Evolutionary conservation across 805 yeast species (phyloP), one percentile per base, ranked within the genome.

Genomic region (Candida silvicultrix): DNA sequence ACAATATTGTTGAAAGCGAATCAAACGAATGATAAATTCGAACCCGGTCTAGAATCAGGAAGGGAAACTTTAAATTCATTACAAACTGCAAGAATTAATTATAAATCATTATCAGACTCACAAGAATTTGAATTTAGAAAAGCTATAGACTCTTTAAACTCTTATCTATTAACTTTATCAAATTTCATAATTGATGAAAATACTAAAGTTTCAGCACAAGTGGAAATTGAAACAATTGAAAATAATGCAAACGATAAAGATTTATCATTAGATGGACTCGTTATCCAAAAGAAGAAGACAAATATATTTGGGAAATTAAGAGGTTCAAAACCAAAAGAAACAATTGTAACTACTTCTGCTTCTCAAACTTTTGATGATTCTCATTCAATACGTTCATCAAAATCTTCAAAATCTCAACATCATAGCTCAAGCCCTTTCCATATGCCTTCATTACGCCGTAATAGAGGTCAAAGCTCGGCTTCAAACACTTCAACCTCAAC

Each of bases 191-290:
- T 73, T 40, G 81, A 83, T 50, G 99, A 94, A 60, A 81, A 87
- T 4, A 65, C 66, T 28, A 77, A 95, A 49, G 83, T 94, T 20
- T 72, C 74, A 37, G 77, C 83, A 12, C 96, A 89, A 59, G 98
- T 90, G 18, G 92, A 85, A 56, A 82, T 92, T 43, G 97, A 92
- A 63, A 81, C 94, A 23, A 89, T 94, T 54, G 94, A 88, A 63
- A 78, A 83, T 49, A 89, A 85, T 43, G 89, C 94, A 1, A 87
- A 84, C 1, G 90, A 82, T 47, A 73, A 77, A 55, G 94, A 86
- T 61, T 67, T 86, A 55, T 70, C 83, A 12, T 69, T 84, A 47
- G 75, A 77, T 36, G 77, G 73, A 38, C 71, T 74, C 16, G 70
- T 72, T 25, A 64, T 74, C 23, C 57, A 65, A 15, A 67, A 69